Percentiles rank a stretch among this genome's conserved stretches.
Evolutionary conservation across 176 grass and related monocot species (phyloP).

Genomic region (Thalia dealbata): DNA sequence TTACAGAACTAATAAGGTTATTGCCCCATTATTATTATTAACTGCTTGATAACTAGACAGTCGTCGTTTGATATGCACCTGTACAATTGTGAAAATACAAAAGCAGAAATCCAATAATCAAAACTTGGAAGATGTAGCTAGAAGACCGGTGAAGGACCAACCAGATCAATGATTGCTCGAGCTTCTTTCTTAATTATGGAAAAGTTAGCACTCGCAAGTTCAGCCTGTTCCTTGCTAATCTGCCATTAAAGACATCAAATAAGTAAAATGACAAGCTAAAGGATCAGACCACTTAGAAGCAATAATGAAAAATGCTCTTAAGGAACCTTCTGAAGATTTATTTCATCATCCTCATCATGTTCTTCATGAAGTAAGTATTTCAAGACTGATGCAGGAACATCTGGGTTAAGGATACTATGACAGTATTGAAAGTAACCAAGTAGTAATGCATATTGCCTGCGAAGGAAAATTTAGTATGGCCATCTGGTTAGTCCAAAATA

Average conservation of each 20-base stretch:
- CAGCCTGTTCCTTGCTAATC: slow-evolving; percentile 81
- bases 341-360: slow-evolving; percentile 69
- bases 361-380: slow-evolving; percentile 73
- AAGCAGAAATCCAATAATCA: background rate
- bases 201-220: slow-evolving; percentile 63
- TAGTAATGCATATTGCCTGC: slow-evolving; percentile 91
- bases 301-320: background rate
- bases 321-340: slow-evolving; percentile 74
- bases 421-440: slow-evolving; percentile 96
- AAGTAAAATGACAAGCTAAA: slow-evolving; percentile 7
- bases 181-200: slow-evolving; percentile 86
- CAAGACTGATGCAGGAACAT: slow-evolving; percentile 68
- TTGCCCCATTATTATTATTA: background rate
- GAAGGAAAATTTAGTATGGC: slow-evolving; percentile 24
- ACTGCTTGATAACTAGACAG: background rate
- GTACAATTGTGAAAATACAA: background rate
- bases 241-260: slow-evolving; percentile 21
- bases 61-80: background rate
- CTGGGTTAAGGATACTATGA: slow-evolving; percentile 70
- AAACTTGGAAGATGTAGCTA: background rate
- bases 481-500: slow-evolving; percentile 10
- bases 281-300: background rate
- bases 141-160: slow-evolving; percentile 18
- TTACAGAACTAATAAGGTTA: too few relatives aligned
- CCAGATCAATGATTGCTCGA: slow-evolving; percentile 77